Evolutionary conservation across 129 eudicot species (phyloP), one percentile per base, ranked within the genome.

Genomic region (Helichrysum umbraculigerum): DNA sequence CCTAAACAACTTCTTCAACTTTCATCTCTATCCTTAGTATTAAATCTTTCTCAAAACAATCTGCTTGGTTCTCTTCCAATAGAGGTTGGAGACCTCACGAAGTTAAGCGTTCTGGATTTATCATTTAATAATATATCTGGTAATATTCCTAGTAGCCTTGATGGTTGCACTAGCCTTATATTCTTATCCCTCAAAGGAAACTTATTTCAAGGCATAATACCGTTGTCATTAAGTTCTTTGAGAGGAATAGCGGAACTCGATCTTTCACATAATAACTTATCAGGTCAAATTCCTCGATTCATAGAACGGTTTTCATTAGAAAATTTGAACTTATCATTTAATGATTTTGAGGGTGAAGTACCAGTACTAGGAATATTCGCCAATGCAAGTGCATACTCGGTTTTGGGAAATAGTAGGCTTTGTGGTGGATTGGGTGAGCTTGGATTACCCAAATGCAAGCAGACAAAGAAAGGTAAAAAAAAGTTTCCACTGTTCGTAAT

Each of bases 291-390:
- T 35, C 87, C 82, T 16, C 62, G 1, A 14, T 80, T 61, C 35
- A 39, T 84, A 34, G 64, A 67, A 61, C 58, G 37, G 12, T 35
- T 84, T 9, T 10, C 32, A 0, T 67, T 84, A 58, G 22, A 47
- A 20, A 25, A 20, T 20, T 3, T 80, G 25, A 54, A 84, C 57
- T 34, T 84, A 34, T 81, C 88, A 0, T 80, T 20, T 29, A 84
- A 84, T 51, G 65, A 84, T 20, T 84, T 84, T 34, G 65, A 76
- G 47, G 87, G 87, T 17, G 63, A n/a, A 7, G 57, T 76, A 32
- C 82, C 87, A 7, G 56, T 33, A 1, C 16, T 20, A 37, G 82
- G 82, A 3, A 22, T 84, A 20, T 76, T 84, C 22, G 52, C 63
- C 5, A 76, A 84, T 72, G 41, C 72, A n/a, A 75, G 32, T 72